Percentiles rank a stretch among this genome's conserved stretches.
phyloP scores from a whole-genome alignment of 371 early-diverging fungal species.

The Aphelidium insulamus region DNA sequence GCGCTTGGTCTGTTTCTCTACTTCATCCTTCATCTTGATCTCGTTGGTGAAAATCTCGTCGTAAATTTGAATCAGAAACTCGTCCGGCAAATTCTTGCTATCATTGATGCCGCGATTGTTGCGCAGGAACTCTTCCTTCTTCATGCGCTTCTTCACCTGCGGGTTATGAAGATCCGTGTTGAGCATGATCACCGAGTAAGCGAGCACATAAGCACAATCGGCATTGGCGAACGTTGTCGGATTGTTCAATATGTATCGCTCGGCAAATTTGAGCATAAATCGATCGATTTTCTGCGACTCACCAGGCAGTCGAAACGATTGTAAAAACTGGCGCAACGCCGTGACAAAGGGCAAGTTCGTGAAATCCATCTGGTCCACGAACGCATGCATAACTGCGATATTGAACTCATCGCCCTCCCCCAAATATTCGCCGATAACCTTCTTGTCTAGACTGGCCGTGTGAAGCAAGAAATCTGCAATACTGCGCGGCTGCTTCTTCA shows the following conservation, averaged over 20 bases:
- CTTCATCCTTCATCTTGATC: conserved; percentile 84
- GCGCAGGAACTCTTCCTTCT: conserved; percentile 68
- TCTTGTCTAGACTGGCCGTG: conserved; percentile 58
- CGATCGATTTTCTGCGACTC: conserved; percentile 97
- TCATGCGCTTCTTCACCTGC: conserved; percentile 77
- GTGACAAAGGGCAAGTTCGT: conserved; percentile 43
- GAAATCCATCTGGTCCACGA: conserved; percentile 79
- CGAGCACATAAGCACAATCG: conserved; percentile 82
- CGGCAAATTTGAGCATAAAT: conserved; percentile 91
- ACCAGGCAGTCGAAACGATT: conserved; percentile 86
- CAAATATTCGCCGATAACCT: conserved; percentile 77
- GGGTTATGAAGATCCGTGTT: conserved; percentile 91
- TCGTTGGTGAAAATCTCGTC: conserved; percentile 64
- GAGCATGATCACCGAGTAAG: conserved; percentile 83
- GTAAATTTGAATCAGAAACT: conserved; percentile 40
- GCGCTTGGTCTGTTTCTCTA: no score
- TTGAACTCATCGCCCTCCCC: conserved; percentile 80
- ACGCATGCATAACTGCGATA: conserved; percentile 80
- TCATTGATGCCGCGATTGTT: conserved; percentile 89
- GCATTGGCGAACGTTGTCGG: conserved; percentile 48
- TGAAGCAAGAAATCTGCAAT: conserved; percentile 48
- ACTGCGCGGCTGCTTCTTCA: conserved; percentile 27
- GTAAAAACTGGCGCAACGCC: conserved; percentile 69
- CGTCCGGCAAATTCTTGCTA: conserved; percentile 44
- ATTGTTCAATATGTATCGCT: conserved; percentile 63